Evolutionary conservation across 192 early-diverging fungal genomes (phyloP), one percentile per base, ranked within the genome.

Genomic region (Linnemannia exigua): DNA sequence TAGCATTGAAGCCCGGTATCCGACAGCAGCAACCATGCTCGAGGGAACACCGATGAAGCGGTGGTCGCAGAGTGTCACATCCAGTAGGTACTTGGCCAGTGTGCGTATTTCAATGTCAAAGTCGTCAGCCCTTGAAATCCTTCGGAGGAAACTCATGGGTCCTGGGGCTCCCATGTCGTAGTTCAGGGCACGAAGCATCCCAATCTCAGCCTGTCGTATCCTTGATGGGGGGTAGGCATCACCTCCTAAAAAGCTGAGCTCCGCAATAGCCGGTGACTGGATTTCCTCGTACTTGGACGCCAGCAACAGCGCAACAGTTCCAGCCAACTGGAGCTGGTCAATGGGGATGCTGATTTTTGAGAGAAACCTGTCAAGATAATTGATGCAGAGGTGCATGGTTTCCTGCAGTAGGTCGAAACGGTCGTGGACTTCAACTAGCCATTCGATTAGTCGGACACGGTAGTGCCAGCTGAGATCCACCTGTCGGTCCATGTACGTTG

Each of bases 281-380:
- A 89, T 90, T 69, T 93, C 93, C 75, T 92, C 92, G 70, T 89
- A 93, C 75, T 93, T 93, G 61, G 90, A 77, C 0, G 93, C 91
- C 36, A 93, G 75, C 19, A 92, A 72, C 46, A 93, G 79, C 19
- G 90, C 82, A 46, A 90, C 88, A 2, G 87, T 87, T 1, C 91
- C 93, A 1, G 92, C 91, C 0, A 93, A 76, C 76, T 93, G 93
- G 5, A 93, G 86, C 80, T 93, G 90, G 71, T 88, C 75, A 37
- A 90, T 50, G 4, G 79, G 71, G 22, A 92, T 88, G 36, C 79
- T 78, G 50, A 89, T 89, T 74, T 54, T 68, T 11, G 92, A 92
- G 47, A 92, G 82, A 78, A 93, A 92, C 17, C 93, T 91, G 80
- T 93, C 93, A 51, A 92, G 74, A 76, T 90, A 89, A 81, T 92